Conservation (phyloP, 1,284 basidiomycete species). For the Leccinum pallidistipes region DNA sequence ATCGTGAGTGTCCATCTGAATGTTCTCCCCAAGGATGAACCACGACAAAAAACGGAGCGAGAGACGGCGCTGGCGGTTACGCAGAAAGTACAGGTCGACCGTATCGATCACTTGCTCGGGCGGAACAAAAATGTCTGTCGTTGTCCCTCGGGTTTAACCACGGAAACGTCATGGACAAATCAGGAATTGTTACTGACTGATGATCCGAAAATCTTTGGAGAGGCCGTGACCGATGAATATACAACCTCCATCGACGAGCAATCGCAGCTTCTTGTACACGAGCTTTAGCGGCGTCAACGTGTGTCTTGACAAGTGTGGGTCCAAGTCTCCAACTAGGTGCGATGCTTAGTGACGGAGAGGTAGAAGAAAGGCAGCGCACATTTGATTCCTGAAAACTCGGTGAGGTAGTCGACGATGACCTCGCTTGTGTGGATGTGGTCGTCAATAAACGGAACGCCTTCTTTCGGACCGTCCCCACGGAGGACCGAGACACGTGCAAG, state of each 20-base stretch:
- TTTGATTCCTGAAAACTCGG: slow-evolving; percentile 95
- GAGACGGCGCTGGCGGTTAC: slow-evolving; percentile 80
- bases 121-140: slow-evolving; percentile 90
- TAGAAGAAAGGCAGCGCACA: slow-evolving; percentile 49
- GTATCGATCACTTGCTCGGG: slow-evolving; percentile 96
- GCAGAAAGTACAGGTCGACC: slow-evolving; percentile 90
- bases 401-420: slow-evolving; percentile 93
- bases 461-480: slow-evolving; percentile 77
- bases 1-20: slow-evolving; percentile 93
- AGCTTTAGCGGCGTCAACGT: slow-evolving; percentile 94
- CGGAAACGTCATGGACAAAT: background rate
- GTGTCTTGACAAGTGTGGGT: slow-evolving; percentile 79
- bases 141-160: background rate
- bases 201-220: slow-evolving; percentile 99
- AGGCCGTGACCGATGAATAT: slow-evolving; percentile 98
- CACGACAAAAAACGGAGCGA: slow-evolving; percentile 94
- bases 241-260: slow-evolving; percentile 93
- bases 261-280: slow-evolving; percentile 96
- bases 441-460: slow-evolving; percentile 93
- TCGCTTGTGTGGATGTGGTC: slow-evolving; percentile 98
- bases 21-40: slow-evolving; percentile 89
- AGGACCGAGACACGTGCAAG: slow-evolving; percentile 95
- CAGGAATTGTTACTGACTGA: slow-evolving; percentile 63
- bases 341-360: slow-evolving; percentile 1
- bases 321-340: slow-evolving; percentile 82